phyloP scores from a whole-genome alignment of 2,329 filamentous ascomycete genomes.

The Graphilbum fragrans region DNA sequence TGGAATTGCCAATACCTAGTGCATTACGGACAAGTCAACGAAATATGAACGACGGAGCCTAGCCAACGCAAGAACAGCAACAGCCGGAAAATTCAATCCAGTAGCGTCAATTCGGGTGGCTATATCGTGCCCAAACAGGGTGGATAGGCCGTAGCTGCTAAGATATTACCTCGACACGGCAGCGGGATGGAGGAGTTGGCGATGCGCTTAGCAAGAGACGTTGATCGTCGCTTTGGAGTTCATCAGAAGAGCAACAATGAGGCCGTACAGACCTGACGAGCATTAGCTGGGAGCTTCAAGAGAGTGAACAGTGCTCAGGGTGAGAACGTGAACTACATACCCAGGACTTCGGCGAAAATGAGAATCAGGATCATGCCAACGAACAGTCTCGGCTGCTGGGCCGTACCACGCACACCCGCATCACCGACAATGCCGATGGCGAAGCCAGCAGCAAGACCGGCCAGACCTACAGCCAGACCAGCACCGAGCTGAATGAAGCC shows the following conservation, averaged over 20 bases:
- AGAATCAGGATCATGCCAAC: conserved; percentile 98
- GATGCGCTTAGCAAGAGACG: conserved; percentile 41
- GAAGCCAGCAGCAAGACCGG: conserved; percentile 75
- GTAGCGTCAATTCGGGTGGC: no score
- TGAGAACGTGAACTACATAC: conserved; percentile 36
- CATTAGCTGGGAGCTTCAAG: not conserved
- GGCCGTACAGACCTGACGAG: conserved; percentile 82
- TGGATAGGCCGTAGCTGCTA: not conserved
- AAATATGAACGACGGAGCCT: no score
- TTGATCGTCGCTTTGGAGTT: conserved; percentile 78
- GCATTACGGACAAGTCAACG: no score
- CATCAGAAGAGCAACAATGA: conserved; percentile 98
- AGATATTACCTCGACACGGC: not conserved
- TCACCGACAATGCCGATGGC: conserved; percentile 83
- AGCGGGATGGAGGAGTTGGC: conserved; percentile 8
- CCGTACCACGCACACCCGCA: conserved; percentile 76
- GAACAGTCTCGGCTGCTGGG: conserved; percentile 75
- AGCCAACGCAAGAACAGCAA: no score
- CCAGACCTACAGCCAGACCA: conserved; percentile 69
- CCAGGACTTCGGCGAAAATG: conserved; percentile 98
- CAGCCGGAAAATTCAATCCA: no score
- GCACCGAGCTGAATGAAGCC: conserved; percentile 80
- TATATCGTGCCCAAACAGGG: no score
- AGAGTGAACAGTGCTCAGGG: not conserved
- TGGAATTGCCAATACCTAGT: no score